Evolutionary conservation across 225 moss, liverwort and hornwort genomes (phyloP), one percentile per base, ranked within the genome.

Genomic region (Thuidium tamariscinum): DNA sequence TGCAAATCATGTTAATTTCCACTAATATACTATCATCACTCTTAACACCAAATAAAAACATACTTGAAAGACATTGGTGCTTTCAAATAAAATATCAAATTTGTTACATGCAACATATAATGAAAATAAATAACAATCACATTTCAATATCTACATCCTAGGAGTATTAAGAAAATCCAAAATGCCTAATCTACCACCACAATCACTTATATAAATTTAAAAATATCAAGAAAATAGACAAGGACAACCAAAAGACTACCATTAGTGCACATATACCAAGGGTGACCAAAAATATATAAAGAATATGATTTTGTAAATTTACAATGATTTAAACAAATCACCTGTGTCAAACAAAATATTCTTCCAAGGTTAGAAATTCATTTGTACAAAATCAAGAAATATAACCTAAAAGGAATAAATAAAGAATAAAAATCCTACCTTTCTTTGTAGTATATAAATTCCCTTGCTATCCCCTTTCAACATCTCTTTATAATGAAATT

Each of bases 341-440:
- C 1, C 5, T 2, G 44, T 42, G 9, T 26, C 9, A 34, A 70
- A 1, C 9, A 70, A 69, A 25, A 70, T 27, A 44, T 25, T 25
- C 3, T 0, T 0, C 3, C 2, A 9, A 9, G 1, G 27, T 27
- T 42, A 0, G 0, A 70, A 70, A 9, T 16, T 44, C 9, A 27
- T 44, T 16, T 42, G 16, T 5, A 27, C 1, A 42, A 70, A 15
- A 16, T 44, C 0, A 5, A 0, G 1, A 25, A 41, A 41, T 8
- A 26, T 8, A 41, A 8, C 5, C 15, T 26, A 41, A 6, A 39
- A 39, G 4, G 7, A 67, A 0, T 68, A 23, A 4, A 0, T 25
- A 41, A 23, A 39, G 39, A 68, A 23, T 41, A 25, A 25, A 25
- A 69, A 26, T 7, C 5, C 10, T 42, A 27, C 7, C 9, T 25